Base-by-base conservation (phyloP, 2,329 filamentous ascomycete species). In the Pseudogymnoascus sp. region DNA sequence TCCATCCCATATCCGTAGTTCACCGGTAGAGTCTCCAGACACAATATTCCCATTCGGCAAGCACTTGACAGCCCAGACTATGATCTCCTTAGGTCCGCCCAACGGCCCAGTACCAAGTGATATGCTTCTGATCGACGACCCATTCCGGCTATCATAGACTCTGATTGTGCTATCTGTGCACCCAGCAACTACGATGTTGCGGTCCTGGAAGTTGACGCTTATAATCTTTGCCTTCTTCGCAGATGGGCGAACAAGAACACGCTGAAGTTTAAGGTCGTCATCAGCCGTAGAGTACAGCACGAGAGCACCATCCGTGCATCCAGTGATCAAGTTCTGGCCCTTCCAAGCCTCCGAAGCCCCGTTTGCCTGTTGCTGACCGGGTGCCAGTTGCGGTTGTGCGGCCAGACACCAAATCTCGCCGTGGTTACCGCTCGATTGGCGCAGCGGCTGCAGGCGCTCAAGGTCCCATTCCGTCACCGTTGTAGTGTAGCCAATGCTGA, bases 91-190 rank as follows among this genome's bases (percentile, higher is more conserved):
- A 16, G 89, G 84, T 6, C 90, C 90, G 47, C 89, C 89, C 6
- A 79, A 78, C 9, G 90, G 80, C 35, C 93, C 90, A 60, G 87
- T 86, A 3, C 93, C 94, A 34, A 97, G 77, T 0, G 91, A 92
- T 81, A 99, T 94, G 65, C 85, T 90, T 50, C 91, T 83, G 62
- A 96, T 72, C 63, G 90, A 80, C 59, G 85, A 81, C 12, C 90
- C 90, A 70, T 84, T 93, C 58, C 89, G 81, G 66, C 91, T 87
- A 72, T 97, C 91, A 74, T 92, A 96, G 60, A 94, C 83, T 64
- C 93, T 88, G 66, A 99, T 94, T n/a, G 86, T 90, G 74, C 91
- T 92, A 76, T 99, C 93, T n/a, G 91, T 93, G 73, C 94, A 97
- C 20, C 94, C 94, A 35, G 93, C 91, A 41, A 97, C 84, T 62